Evolutionary conservation across 1,284 basidiomycete species (phyloP), one percentile per base, ranked within the genome.

Genomic region (Porodaedalea pini): DNA sequence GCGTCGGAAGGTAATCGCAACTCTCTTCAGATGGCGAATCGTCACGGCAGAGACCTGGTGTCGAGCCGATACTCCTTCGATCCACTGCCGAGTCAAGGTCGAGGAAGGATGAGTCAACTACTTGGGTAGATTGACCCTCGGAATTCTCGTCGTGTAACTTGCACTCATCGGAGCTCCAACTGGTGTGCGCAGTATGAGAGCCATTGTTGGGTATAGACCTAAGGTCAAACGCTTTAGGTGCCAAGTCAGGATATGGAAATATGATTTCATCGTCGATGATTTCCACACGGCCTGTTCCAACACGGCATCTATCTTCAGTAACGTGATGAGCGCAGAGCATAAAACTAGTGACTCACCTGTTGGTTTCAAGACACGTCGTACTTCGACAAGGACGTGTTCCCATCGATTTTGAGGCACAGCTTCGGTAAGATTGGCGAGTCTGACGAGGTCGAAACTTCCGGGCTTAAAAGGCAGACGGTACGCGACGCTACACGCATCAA

Each of bases 181-280:
- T 60, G 31, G 54, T 45, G 21, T 50, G 58, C 7, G 49, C 49
- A 13, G 36, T 45, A 8, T 21, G 29, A 5, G 40, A 27, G 13
- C 40, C 50, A n/a, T n/a, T 47, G 25, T 61, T 60, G 31, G 61
- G 62, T n/a, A 67, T 61, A 1, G 60, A 61, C 19, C 40, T 8
- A 2, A 8, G 8, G 7, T 59, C 45, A 40, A 49, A 27, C 13
- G 58, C 53, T 37, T 56, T 51, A 17, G 41, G 8, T 1, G 58
- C 48, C 41, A 63, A 60, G 19, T 58, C 63, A 23, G 65, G 62
- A 7, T 80, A 82, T 0, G 86, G 83, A 64, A 86, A 88, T 63
- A 79, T 70, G 29, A 87, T 68, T 62, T 84, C 73, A 66, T 90
- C 88, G 69, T 88, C 85, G 56, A 90, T 82, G 48, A 90, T 65